Evolutionary conservation across 139 green algal species (phyloP).

Genomic region (Picochlorum sp.): DNA sequence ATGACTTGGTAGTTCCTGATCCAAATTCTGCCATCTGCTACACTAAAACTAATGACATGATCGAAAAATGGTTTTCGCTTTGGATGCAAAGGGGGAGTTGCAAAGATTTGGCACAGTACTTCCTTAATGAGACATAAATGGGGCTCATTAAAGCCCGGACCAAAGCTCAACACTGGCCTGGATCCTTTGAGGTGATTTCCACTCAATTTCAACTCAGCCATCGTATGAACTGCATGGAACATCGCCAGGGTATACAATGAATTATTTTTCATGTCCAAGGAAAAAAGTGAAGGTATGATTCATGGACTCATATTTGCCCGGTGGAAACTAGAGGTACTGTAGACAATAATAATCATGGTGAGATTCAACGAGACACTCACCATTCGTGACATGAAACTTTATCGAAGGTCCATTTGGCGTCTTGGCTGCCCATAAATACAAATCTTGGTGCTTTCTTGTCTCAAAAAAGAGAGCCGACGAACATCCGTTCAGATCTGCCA

Average conservation of each 20-base stretch:
- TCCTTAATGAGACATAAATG: slow-evolving; percentile 89
- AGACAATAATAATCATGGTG: too few relatives aligned
- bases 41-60: slow-evolving; percentile 82
- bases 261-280: too few relatives aligned
- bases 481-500: slow-evolving; percentile 91
- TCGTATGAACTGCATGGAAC: slow-evolving; percentile 83
- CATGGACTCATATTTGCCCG: too few relatives aligned
- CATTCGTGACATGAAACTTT: slow-evolving; percentile 90
- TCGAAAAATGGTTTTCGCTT: slow-evolving; percentile 97
- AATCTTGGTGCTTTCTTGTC: slow-evolving; percentile 85
- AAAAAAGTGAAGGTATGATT: too few relatives aligned
- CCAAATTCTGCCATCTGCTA: slow-evolving; percentile 84
- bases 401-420: slow-evolving; percentile 74
- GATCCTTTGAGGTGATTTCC: slow-evolving; percentile 96
- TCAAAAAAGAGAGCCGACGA: slow-evolving; percentile 89
- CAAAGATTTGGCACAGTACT: slow-evolving; percentile 79
- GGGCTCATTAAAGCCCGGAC: slow-evolving; percentile 80
- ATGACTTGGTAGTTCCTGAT: slow-evolving; percentile 95
- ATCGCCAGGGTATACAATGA: too few relatives aligned
- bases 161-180: slow-evolving; percentile 67
- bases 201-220: slow-evolving; percentile 93
- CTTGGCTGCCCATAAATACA: slow-evolving; percentile 96
- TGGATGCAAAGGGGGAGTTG: slow-evolving; percentile 73
- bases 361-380: too few relatives aligned
- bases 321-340: too few relatives aligned